Conservation (phyloP, 2,329 filamentous ascomycete genomes). For the Xylariaceae sp. region DNA sequence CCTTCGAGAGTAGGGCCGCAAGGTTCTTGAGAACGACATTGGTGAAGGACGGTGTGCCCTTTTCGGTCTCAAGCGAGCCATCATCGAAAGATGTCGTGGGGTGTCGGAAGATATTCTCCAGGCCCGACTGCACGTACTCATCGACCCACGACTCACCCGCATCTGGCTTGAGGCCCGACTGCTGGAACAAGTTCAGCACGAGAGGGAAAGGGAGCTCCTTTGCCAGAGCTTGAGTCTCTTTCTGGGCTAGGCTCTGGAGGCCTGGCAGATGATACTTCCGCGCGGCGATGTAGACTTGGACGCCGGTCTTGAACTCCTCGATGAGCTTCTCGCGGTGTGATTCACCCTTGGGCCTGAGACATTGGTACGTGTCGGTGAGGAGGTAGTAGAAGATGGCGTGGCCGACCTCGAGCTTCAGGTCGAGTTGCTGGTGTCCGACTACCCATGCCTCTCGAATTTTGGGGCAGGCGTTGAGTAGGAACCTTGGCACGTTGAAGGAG, state of each 20-base stretch:
- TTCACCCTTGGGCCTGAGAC: constrained; percentile 19
- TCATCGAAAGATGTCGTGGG: constrained; percentile 16
- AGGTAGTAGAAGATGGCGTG: constrained; percentile 26
- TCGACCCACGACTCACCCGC: constrained; percentile 15
- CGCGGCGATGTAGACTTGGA: constrained; percentile 19
- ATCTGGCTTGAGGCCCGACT: constrained; percentile 6
- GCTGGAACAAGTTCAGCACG: constrained; percentile 14
- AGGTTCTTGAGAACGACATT: constrained; percentile 17
- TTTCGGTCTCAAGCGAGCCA: constrained; percentile 5
- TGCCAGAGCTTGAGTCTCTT: constrained; percentile 23
- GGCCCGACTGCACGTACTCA: constrained; percentile 12
- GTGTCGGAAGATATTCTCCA: constrained; percentile 9
- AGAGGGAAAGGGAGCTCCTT: constrained; percentile 15
- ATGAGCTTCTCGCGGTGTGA: constrained; percentile 13
- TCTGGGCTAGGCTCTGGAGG: constrained; percentile 18
- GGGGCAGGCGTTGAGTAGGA: constrained; percentile 6
- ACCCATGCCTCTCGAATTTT: neutral
- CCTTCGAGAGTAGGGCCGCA: constrained; percentile 11
- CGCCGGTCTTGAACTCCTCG: constrained; percentile 20
- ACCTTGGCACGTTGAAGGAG: constrained; percentile 7
- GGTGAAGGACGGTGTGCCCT: constrained; percentile 13
- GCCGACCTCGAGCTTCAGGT: constrained; percentile 20
- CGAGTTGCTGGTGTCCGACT: neutral
- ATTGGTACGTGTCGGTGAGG: constrained; percentile 24
- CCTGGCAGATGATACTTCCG: constrained; percentile 16